Conservation (phyloP, 176 grass and related monocot genomes). For the Eleusine indica region DNA sequence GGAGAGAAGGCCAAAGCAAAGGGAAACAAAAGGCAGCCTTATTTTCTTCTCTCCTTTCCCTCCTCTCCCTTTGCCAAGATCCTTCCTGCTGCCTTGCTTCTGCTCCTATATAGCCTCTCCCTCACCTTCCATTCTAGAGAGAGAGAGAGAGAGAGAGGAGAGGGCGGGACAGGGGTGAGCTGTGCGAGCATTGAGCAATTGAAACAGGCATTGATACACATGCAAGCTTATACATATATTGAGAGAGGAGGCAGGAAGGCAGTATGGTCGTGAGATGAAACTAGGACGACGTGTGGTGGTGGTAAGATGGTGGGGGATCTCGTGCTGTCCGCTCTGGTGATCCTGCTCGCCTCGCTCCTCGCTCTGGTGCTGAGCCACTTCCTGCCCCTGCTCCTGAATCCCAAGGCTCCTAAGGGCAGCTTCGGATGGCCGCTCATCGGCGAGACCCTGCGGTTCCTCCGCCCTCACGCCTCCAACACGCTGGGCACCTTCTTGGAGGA, state of each 20-base stretch:
- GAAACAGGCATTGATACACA: not conserved
- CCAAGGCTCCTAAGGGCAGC: constrained; percentile 59
- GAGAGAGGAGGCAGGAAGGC: constrained; percentile 13
- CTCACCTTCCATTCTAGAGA: constrained; percentile 38
- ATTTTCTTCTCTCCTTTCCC: not conserved
- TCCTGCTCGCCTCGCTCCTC: constrained; percentile 51
- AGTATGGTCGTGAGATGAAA: constrained; percentile 41
- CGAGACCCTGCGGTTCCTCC: constrained; percentile 77
- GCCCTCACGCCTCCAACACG: constrained; percentile 69
- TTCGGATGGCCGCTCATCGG: constrained; percentile 88
- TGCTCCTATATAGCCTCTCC: constrained; percentile 53
- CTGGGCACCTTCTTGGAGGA: constrained; percentile 74
- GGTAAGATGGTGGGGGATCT: constrained; percentile 58
- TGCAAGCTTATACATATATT: not conserved
- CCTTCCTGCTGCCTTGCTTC: constrained; percentile 43
- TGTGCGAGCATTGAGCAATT: constrained; percentile 28
- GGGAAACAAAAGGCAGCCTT: constrained; percentile 52
- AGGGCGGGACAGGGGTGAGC: not conserved
- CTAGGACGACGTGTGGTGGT: constrained; percentile 6
- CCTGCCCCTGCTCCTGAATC: constrained; percentile 68
- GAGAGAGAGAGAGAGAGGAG: not conserved
- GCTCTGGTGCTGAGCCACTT: constrained; percentile 64
- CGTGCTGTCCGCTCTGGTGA: constrained; percentile 42
- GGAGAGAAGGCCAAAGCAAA: constrained; percentile 2
- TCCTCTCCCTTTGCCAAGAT: constrained; percentile 36